Evolutionary conservation across 257 asterid species (phyloP), one percentile per base, ranked within the genome.

Genomic region (Solanum chmielewskii): DNA sequence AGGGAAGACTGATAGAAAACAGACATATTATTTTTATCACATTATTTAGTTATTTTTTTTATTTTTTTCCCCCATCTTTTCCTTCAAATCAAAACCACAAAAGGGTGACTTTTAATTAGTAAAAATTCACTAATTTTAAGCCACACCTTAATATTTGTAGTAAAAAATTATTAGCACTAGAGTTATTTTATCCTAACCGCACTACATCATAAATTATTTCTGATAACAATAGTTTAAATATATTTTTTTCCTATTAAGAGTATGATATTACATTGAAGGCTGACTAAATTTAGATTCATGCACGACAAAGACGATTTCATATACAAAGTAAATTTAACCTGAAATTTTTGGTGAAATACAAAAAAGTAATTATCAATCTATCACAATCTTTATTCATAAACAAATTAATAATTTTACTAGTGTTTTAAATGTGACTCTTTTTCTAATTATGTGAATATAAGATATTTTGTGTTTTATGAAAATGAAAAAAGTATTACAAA

Each of bases 1-100:
- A 66, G 39, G 86, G 52, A 87, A 83, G 89, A 83, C 89, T 74
- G 75, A 86, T 75, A 33, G 87, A 84, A 56, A 68, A 64, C 69
- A 60, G 89, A 86, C 64, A 5, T 52, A 16, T 56, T 56, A 56
- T 52, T 87, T 78, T 15, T 77, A 37, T 81, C 78, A 89, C 47
- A 44, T 41, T 42, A 80, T 44, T 71, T 37, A 37, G 39, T 37
- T 6, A 37, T 5, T 37, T 33, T 33, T 31, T 35, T 35, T 5
- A 5, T 1, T 37, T 37, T 37, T 5, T 37, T 62, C 7, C 70
- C 7, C 5, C 4, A 23, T 62, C 29, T 62, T 62, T 62, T 62
- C 29, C 16, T 11, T 62, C 15, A 62, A 62, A 62, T 62, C 31
- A 62, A 62, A 62, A 62, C 15, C 31, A 15, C 70, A 62, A 56